These are phyloP conservation scores for Exsudoporus frostii DNA, from an alignment of 768 basidiomycete species.

Conservation along the genomic window DNA sequence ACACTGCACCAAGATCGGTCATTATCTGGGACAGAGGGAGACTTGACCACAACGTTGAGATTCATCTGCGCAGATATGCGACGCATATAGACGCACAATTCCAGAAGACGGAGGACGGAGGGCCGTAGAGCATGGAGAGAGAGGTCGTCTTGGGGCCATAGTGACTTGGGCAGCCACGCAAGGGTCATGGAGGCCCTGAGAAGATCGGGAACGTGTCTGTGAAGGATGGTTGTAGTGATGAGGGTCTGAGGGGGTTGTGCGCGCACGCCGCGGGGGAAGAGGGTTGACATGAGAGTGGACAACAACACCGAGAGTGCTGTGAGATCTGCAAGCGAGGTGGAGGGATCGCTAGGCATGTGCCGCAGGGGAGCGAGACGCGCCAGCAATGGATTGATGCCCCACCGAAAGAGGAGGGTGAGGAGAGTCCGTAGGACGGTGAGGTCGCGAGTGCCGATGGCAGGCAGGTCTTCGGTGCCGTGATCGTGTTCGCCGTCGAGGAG, in stretches of 20 bases:
- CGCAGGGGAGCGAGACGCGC: conserved; percentile 39
- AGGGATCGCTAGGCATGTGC: conserved; percentile 26
- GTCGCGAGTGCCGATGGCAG: conserved; percentile 63
- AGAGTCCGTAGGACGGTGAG: conserved; percentile 59
- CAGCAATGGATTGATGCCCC: conserved; percentile 61
- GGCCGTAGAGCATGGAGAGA: conserved; percentile 49
- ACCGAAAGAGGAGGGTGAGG: conserved; percentile 66
- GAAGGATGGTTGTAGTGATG: conserved; percentile 55
- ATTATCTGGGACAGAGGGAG: conserved; percentile 66
- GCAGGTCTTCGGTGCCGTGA: not conserved
- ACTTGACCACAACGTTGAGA: conserved; percentile 30
- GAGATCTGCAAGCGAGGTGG: conserved; percentile 42
- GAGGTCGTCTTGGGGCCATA: conserved; percentile 37
- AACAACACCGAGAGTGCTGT: conserved; percentile 41
- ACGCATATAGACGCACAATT: conserved; percentile 48
- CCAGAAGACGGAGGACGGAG: conserved; percentile 52
- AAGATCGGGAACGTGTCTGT: conserved; percentile 57
- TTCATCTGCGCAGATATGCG: conserved; percentile 7
- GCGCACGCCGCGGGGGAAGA: conserved; percentile 54
- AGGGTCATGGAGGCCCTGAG: conserved; percentile 58
- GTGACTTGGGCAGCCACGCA: conserved; percentile 68
- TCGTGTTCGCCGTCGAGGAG: conserved; percentile 30
- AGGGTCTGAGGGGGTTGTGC: conserved; percentile 52
- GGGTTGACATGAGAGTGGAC: conserved; percentile 42
- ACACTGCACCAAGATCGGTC: conserved; percentile 56